These are phyloP conservation scores for Kwoniella europaea DNA, from an alignment of 768 basidiomycete species.

Conservation along the genomic window DNA sequence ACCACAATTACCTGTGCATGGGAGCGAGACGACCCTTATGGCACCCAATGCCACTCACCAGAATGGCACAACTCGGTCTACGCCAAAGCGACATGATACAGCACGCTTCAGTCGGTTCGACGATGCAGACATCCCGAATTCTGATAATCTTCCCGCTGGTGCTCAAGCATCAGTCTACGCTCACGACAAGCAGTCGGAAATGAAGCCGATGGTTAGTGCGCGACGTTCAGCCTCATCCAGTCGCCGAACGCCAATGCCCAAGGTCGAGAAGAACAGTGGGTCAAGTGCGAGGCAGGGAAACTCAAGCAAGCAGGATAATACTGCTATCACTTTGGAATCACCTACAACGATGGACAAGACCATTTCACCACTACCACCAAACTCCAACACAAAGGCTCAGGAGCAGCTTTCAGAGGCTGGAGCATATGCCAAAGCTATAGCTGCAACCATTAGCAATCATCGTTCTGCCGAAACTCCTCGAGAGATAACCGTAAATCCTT, in stretches of 20 bases:
- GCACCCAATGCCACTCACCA: neutral
- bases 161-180: conserved; percentile 5
- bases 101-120: conserved; percentile 23
- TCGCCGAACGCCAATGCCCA: conserved; percentile 15
- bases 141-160: conserved; percentile 4
- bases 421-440: conserved; percentile 41
- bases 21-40: neutral
- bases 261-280: neutral
- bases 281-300: neutral
- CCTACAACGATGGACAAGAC: neutral
- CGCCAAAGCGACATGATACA: neutral
- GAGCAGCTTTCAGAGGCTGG: conserved; percentile 34
- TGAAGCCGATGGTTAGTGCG: conserved; percentile 19
- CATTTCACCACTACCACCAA: neutral
- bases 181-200: neutral
- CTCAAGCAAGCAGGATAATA: conserved; percentile 1
- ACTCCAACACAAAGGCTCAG: neutral
- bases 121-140: conserved; percentile 20
- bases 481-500: neutral
- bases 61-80: neutral
- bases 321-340: neutral
- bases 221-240: conserved; percentile 27
- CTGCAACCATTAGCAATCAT: conserved; percentile 3
- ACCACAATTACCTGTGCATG: neutral
- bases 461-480: neutral